Base-by-base conservation (phyloP, 1,284 basidiomycete genomes). In the Ceratobasidium sp. region DNA sequence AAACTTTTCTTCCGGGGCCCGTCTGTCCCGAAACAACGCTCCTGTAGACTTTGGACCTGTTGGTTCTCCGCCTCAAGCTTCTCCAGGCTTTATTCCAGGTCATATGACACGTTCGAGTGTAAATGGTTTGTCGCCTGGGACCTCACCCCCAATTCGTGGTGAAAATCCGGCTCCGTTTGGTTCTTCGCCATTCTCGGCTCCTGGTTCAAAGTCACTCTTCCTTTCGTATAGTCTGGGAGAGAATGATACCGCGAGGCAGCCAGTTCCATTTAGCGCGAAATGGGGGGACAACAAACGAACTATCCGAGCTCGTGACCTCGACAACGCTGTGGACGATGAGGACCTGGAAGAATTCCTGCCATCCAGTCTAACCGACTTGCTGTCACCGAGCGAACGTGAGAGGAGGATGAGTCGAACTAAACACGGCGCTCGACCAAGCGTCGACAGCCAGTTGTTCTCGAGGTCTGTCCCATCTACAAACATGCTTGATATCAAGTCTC, bases 301-400 rank as follows among this genome's bases (percentile, higher is more conserved):
- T n/a, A 76, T 85, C 47, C 81, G 76, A 28, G 79, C 71, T 28
- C 71, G 71, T 17, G 71, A 79, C 26, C 80, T 81, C n/a, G 79
- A 81, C 5, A 82, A 80, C n/a, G 87, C 87, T 0, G 89, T 89
- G 0, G 90, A 90, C 33, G 91, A 92, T 73, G 93, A 91, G 58
- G 92, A 95, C 79, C 84, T 94, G 69, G 95, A 98, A 81, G 95
- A 95, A 76, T 92, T 97, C 82, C 83, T 97, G 35, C 95, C 95
- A 0, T 92, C 93, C 71, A 94, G 92, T 8, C 85, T 97, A 65
- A 93, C 90, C n/a, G 95, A 97, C 78, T 86, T 97, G 20, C 85
- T 97, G 58, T 97, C 94, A 0, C 94, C 94, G 0, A 92, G 92
- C 78, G 96, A 97, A 83, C 86, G 88, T 71, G 91, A 89, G 42